Percentiles rank a stretch among this genome's conserved stretches.
Evolutionary conservation across 1,284 basidiomycete genomes (phyloP).

Genomic region (Neonothopanus nambi): DNA sequence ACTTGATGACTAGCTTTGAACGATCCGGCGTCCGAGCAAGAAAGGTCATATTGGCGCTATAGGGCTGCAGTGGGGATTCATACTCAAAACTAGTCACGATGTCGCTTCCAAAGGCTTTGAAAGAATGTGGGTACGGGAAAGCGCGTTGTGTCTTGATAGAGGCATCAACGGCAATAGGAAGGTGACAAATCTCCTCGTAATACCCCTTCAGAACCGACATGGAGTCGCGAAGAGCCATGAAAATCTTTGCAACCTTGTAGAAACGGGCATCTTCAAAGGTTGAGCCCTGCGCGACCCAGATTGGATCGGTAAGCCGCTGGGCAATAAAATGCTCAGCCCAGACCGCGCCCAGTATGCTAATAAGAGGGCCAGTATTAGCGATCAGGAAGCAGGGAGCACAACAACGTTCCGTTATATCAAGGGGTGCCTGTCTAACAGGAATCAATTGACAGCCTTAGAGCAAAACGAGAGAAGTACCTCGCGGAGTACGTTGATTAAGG

Average conservation of each 20-base stretch:
- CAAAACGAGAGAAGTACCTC: too few relatives aligned
- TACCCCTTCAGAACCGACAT: neutral
- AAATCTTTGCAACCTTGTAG: slow-evolving; percentile 14
- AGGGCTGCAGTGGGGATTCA: neutral
- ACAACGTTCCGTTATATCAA: too few relatives aligned
- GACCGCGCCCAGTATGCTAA: slow-evolving; percentile 28
- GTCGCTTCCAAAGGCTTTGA: neutral
- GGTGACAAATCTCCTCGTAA: neutral
- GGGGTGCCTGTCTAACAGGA: too few relatives aligned
- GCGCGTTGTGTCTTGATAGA: neutral
- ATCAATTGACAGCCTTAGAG: too few relatives aligned
- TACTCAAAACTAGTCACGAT: neutral
- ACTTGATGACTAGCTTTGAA: neutral
- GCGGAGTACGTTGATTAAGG: too few relatives aligned
- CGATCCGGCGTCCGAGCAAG: neutral
- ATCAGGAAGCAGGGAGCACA: too few relatives aligned
- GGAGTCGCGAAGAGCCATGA: neutral
- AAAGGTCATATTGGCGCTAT: too few relatives aligned
- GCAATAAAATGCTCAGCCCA: slow-evolving; percentile 25
- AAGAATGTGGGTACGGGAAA: neutral
- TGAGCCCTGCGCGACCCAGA: slow-evolving; percentile 21
- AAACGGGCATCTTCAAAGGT: slow-evolving; percentile 14
- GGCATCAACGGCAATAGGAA: too few relatives aligned
- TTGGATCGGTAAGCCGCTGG: slow-evolving; percentile 29
- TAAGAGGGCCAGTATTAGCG: slow-evolving; percentile 29